Percentiles rank a stretch among this genome's conserved stretches.
phyloP scores from a whole-genome alignment of 2,329 filamentous ascomycete genomes.

The Penicillium nordicum region DNA sequence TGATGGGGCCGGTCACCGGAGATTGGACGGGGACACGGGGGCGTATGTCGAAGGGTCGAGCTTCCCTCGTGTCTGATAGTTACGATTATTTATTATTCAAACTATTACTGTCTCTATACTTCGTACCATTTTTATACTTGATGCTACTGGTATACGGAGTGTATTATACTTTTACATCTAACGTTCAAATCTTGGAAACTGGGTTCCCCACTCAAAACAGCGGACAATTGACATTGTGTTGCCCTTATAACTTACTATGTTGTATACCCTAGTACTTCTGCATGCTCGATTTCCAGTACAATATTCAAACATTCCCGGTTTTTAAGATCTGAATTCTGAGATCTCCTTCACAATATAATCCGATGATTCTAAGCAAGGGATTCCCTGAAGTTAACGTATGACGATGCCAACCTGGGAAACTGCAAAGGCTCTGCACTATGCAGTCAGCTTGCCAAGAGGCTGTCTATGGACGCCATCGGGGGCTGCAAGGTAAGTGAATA shows the following conservation, averaged over 20 bases:
- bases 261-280: neutral
- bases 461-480: conserved; percentile 1
- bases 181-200: neutral
- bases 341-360: neutral
- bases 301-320: neutral
- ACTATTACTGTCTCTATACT: neutral
- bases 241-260: neutral
- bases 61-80: conserved; percentile 14
- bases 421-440: conserved; percentile 15
- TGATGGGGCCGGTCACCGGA: conserved; percentile 20
- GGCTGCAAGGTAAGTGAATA: conserved; percentile 2
- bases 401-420: conserved; percentile 5
- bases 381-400: conserved; percentile 3
- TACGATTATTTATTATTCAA: conserved; percentile 4
- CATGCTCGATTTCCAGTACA: neutral
- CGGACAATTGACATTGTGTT: neutral
- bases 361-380: neutral
- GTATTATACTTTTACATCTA: neutral
- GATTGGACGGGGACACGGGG: conserved; percentile 14
- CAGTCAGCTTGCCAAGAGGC: conserved; percentile 16
- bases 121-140: neutral
- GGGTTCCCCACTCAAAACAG: neutral
- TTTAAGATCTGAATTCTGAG: neutral
- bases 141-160: neutral
- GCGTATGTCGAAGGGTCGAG: conserved; percentile 11